These are phyloP conservation scores for Haberlea rhodopensis DNA, from an alignment of 257 asterid species.

Conservation along the genomic window DNA sequence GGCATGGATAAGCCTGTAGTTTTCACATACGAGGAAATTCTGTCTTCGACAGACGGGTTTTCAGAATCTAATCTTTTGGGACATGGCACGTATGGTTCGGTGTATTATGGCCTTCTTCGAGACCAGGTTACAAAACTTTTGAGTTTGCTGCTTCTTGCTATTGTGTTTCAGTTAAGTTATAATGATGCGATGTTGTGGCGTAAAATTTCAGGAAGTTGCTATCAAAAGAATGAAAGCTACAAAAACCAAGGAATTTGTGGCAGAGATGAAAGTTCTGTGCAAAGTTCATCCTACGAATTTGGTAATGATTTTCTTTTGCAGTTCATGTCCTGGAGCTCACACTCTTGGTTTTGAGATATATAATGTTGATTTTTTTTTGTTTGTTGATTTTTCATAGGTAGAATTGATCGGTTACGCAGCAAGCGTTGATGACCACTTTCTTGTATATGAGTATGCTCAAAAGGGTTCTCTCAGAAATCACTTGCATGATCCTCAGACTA, in stretches of 20 bases:
- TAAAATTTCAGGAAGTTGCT: conserved; percentile 75
- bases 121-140: conserved; percentile 60
- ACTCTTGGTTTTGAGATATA: conserved; percentile 7
- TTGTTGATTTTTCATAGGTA: conserved; percentile 64
- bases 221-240: conserved; percentile 85
- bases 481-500: conserved; percentile 85
- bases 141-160: conserved; percentile 20
- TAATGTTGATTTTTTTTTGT: conserved; percentile 6
- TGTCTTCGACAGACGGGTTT: conserved; percentile 72
- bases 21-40: conserved; percentile 65
- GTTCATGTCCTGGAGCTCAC: conserved; percentile 3
- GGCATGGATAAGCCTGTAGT: conserved; percentile 89
- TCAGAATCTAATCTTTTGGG: conserved; percentile 90
- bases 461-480: conserved; percentile 87
- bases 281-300: conserved; percentile 93
- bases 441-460: conserved; percentile 83
- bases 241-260: conserved; percentile 84
- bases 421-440: conserved; percentile 76
- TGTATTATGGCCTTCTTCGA: conserved; percentile 78
- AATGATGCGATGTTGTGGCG: conserved; percentile 7
- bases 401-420: conserved; percentile 93
- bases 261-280: conserved; percentile 96
- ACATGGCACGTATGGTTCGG: conserved; percentile 90
- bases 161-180: conserved; percentile 3
- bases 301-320: conserved; percentile 52